A percentile compares a stretch with the other conserved stretches of the same genome.
These are phyloP conservation scores for Wickerhamomyces chaumierensis DNA, from an alignment of 805 yeast genomes.

Conservation along the genomic window DNA sequence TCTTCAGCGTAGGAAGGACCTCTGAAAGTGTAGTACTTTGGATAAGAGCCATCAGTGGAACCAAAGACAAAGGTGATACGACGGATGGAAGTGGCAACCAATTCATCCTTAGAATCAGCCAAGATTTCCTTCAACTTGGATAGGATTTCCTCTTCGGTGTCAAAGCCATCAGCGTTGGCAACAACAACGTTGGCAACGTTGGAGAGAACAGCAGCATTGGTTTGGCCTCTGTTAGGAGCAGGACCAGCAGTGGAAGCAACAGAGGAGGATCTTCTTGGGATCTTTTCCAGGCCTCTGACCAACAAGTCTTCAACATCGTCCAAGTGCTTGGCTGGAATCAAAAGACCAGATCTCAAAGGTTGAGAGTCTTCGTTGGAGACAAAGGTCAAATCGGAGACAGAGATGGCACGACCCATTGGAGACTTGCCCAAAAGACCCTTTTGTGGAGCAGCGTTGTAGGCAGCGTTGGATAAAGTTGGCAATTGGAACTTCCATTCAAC, in stretches of 20 bases:
- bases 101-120: conserved; percentile 57
- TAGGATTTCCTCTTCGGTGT: conserved; percentile 57
- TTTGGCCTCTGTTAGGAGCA: conserved; percentile 32
- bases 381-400: conserved; percentile 85
- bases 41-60: conserved; percentile 74
- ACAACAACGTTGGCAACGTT: conserved; percentile 81
- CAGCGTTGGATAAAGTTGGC: conserved; percentile 61
- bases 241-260: conserved; percentile 28
- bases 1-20: conserved; percentile 83
- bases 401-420: conserved; percentile 70
- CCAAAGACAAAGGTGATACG: conserved; percentile 90
- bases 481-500: conserved; percentile 84
- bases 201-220: conserved; percentile 33
- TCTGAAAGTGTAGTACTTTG: conserved; percentile 90
- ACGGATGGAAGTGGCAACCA: conserved; percentile 66
- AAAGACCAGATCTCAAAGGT: conserved; percentile 74
- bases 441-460: conserved; percentile 60
- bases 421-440: conserved; percentile 29
- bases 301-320: conserved; percentile 87
- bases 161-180: conserved; percentile 62
- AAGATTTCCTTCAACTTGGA: conserved; percentile 52
- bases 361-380: conserved; percentile 59
- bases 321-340: conserved; percentile 69
- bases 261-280: conserved; percentile 38
- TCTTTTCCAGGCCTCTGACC: conserved; percentile 58